These are phyloP conservation scores for Huntiella decipiens DNA, from an alignment of 2,329 filamentous ascomycete genomes.

Conservation along the genomic window DNA sequence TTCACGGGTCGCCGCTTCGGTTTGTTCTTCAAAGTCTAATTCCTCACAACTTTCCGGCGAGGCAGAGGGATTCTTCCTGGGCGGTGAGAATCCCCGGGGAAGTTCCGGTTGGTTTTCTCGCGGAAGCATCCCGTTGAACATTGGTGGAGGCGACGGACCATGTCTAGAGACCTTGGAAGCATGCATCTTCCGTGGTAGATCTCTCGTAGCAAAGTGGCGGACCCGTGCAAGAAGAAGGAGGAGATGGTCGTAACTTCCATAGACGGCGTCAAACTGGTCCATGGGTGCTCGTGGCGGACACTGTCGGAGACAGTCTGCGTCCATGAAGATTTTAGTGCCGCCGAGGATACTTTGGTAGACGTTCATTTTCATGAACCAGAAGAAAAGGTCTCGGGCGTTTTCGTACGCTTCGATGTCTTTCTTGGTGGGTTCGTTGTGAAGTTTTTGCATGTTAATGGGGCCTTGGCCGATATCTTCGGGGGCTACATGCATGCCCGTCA, in stretches of 20 bases:
- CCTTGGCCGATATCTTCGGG: slow-evolving; percentile 21
- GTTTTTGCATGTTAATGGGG: slow-evolving; percentile 19
- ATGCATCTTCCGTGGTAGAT: slow-evolving; percentile 59
- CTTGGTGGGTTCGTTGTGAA: slow-evolving; percentile 25
- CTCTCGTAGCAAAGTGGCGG: slow-evolving; percentile 57
- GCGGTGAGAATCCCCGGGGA: slow-evolving; percentile 36
- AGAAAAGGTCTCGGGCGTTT: slow-evolving; percentile 69
- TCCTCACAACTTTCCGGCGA: slow-evolving; percentile 29
- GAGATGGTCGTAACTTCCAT: slow-evolving; percentile 77
- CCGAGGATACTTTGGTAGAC: slow-evolving; percentile 79
- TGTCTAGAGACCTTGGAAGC: slow-evolving; percentile 23
- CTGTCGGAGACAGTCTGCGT: slow-evolving; percentile 64
- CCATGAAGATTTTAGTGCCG: slow-evolving; percentile 64
- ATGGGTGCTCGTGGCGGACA: slow-evolving; percentile 71
- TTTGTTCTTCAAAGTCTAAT: slow-evolving; percentile 41
- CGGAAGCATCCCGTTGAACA: slow-evolving; percentile 38
- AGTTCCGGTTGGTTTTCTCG: slow-evolving; percentile 28
- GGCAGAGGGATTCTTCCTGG: slow-evolving; percentile 23
- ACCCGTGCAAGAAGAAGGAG: slow-evolving; percentile 65
- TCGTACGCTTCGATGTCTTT: slow-evolving; percentile 64
- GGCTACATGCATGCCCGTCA: slow-evolving; percentile 23
- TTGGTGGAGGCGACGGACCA: slow-evolving; percentile 22
- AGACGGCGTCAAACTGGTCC: slow-evolving; percentile 55
- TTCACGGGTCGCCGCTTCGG: slow-evolving; percentile 52
- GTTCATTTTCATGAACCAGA: slow-evolving; percentile 95